phyloP scores from a whole-genome alignment of 345 rosid species.

The Luvunga scandens region DNA sequence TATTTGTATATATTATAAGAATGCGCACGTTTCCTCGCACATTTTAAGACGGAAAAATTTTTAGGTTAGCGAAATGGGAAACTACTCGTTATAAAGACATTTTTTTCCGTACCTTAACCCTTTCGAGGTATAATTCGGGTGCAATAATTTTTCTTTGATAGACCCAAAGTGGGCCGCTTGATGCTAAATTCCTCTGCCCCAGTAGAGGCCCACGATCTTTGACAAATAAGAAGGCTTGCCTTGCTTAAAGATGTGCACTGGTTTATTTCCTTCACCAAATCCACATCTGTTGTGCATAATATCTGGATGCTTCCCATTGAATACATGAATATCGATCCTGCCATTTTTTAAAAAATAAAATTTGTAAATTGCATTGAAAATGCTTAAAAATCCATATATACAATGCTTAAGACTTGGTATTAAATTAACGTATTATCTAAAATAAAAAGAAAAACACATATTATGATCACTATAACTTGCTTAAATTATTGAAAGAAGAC shows the following conservation, averaged over 20 bases:
- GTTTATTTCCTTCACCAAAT: constrained; percentile 44
- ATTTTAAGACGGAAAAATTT: too few relatives aligned
- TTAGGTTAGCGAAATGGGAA: too few relatives aligned
- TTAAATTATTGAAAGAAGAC: too few relatives aligned
- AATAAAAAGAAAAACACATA: too few relatives aligned
- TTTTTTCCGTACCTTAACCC: constrained; percentile 35
- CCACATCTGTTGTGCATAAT: constrained; percentile 31
- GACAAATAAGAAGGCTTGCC: constrained; percentile 50
- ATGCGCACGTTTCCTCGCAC: too few relatives aligned
- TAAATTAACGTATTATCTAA: too few relatives aligned
- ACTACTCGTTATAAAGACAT: too few relatives aligned
- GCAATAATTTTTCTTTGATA: constrained; percentile 43
- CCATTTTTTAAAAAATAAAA: background rate
- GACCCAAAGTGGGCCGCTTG: constrained; percentile 45
- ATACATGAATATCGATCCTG: constrained; percentile 40
- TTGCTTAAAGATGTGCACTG: constrained; percentile 28
- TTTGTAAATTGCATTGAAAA: background rate
- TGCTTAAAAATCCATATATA: too few relatives aligned
- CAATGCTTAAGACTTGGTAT: too few relatives aligned
- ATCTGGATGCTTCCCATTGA: constrained; percentile 45
- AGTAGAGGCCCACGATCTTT: constrained; percentile 47
- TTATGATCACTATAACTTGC: too few relatives aligned
- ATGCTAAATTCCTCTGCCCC: constrained; percentile 44
- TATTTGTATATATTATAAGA: background rate
- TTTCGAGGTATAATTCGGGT: constrained; percentile 41